A percentile compares a stretch with the other conserved stretches of the same genome.
Conservation (phyloP, 1,284 basidiomycete species). For the Pseudozyma hubeiensis region DNA sequence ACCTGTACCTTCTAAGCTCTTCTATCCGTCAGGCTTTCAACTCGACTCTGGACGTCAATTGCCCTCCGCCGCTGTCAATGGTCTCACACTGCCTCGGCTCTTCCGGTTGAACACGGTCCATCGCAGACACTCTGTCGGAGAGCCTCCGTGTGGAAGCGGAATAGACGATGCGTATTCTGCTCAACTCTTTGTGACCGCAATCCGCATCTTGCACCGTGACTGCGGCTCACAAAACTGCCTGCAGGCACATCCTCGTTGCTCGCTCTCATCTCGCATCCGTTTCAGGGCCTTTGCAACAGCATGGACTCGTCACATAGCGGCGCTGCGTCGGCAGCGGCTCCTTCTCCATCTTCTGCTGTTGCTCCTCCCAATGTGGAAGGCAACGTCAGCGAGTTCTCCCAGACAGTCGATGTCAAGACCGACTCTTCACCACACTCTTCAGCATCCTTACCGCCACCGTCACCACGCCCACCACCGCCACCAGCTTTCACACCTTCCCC, state of each 20-base stretch:
- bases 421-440: slow-evolving; percentile 20
- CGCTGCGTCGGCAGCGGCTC: slow-evolving; percentile 1
- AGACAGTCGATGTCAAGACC: slow-evolving; percentile 3
- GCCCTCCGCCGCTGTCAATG: slow-evolving; percentile 1
- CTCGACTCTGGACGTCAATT: too few species aligned
- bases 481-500: slow-evolving; percentile 46
- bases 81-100: slow-evolving; percentile 4
- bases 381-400: slow-evolving; percentile 1
- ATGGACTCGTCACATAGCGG: slow-evolving; percentile 8
- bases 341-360: not conserved
- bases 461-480: slow-evolving; percentile 34
- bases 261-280: too few species aligned
- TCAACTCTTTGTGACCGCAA: slow-evolving; percentile 12
- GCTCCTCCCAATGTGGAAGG: not conserved
- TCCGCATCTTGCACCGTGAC: not conserved
- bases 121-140: not conserved
- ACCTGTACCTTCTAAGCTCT: too few species aligned
- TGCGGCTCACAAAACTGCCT: not conserved
- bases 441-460: slow-evolving; percentile 26
- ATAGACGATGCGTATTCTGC: slow-evolving; percentile 7
- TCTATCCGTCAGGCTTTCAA: too few species aligned
- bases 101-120: slow-evolving; percentile 1
- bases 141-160: not conserved
- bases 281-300: not conserved
- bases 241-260: too few species aligned